Conservation (phyloP, 768 basidiomycete genomes). For the Leucogyrophana mollusca region DNA sequence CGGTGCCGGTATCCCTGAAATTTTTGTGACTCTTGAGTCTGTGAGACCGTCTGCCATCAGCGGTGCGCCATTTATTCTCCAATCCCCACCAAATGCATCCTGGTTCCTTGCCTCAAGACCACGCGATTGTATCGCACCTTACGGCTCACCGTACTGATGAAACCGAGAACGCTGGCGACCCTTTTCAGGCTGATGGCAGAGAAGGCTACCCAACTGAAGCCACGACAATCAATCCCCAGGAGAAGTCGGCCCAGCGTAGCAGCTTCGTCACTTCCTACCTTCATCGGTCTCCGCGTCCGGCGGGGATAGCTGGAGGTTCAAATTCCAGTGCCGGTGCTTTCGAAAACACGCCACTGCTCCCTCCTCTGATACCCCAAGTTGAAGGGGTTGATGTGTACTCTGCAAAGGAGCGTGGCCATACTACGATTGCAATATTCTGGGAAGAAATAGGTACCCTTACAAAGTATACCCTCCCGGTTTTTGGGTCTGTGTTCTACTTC, state of each 20-base stretch:
- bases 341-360: conserved; percentile 61
- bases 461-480: conserved; percentile 72
- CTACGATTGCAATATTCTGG: conserved; percentile 36
- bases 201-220: no score
- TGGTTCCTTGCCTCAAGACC: conserved; percentile 60
- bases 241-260: conserved; percentile 6
- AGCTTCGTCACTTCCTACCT: conserved; percentile 33
- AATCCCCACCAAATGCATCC: conserved; percentile 23
- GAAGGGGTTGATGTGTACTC: conserved; percentile 37
- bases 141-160: conserved; percentile 22
- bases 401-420: conserved; percentile 24
- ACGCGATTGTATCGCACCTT: conserved; percentile 53
- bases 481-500: conserved; percentile 49
- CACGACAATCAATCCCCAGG: background rate
- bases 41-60: no score
- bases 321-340: conserved; percentile 15
- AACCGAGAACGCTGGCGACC: conserved; percentile 1
- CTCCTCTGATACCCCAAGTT: conserved; percentile 50
- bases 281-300: no score
- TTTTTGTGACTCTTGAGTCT: no score
- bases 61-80: no score
- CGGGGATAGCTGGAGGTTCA: conserved; percentile 21
- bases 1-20: no score
- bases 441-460: conserved; percentile 59
- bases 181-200: conserved; percentile 6